Conservation (phyloP, 1,284 basidiomycete genomes). For the Ganoderma leucocontextum region DNA sequence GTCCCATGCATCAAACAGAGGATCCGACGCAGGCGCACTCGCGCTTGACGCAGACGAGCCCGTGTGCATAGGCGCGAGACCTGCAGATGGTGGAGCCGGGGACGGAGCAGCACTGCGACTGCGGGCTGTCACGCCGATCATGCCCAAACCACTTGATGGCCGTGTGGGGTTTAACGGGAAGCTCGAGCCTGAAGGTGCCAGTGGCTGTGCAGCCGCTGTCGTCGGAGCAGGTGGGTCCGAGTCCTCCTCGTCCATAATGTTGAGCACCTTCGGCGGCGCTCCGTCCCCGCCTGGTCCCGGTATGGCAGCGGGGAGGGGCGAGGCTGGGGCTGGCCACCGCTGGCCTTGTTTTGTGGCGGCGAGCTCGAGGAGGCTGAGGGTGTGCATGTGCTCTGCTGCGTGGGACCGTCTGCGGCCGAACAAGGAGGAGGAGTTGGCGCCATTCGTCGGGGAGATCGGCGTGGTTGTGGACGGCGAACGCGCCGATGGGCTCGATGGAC, state of each 20-base stretch:
- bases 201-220: conserved; percentile 3
- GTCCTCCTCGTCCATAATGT: conserved; percentile 40
- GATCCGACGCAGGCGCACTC: not conserved
- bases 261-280: conserved; percentile 18
- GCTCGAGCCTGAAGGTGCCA: conserved; percentile 17
- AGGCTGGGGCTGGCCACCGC: conserved; percentile 70
- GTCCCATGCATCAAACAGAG: conserved; percentile 8
- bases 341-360: conserved; percentile 58
- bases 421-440: conserved; percentile 20
- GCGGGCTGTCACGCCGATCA: not conserved
- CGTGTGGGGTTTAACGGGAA: conserved; percentile 29
- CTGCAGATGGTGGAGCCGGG: conserved; percentile 7
- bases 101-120: not conserved
- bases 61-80: not conserved
- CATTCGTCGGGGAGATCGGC: conserved; percentile 15
- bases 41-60: not conserved
- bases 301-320: conserved; percentile 57
- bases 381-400: conserved; percentile 57
- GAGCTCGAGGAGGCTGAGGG: conserved; percentile 60
- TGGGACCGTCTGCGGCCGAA: conserved; percentile 27
- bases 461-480: conserved; percentile 11
- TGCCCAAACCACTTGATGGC: conserved; percentile 25
- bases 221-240: conserved; percentile 12
- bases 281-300: conserved; percentile 39
- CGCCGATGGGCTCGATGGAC: conserved; percentile 6